Evolutionary conservation across 345 rosid species (phyloP).

Genomic region (Aurinia saxatilis): DNA sequence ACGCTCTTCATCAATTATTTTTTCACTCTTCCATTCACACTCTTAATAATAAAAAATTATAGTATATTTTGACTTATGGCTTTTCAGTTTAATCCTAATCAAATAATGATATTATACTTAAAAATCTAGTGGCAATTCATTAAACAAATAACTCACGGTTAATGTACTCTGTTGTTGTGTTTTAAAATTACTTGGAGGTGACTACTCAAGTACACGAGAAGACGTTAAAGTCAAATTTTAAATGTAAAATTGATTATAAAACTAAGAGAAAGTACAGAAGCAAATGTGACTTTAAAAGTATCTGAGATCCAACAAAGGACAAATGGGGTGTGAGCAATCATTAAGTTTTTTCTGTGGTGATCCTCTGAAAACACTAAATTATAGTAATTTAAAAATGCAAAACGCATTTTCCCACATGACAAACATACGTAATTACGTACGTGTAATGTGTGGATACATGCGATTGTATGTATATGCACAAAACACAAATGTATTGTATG

Average conservation of each 20-base stretch:
- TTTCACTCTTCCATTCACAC: too few relatives aligned
- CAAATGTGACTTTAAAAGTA: conserved; percentile 13
- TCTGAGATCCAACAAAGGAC: conserved; percentile 26
- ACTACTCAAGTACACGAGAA: conserved; percentile 18
- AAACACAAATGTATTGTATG: not conserved
- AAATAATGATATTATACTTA: too few relatives aligned
- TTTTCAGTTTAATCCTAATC: too few relatives aligned
- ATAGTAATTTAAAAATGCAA: not conserved
- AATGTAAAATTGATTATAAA: conserved; percentile 3
- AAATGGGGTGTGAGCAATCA: conserved; percentile 28
- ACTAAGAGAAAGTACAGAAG: conserved; percentile 12
- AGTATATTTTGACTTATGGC: too few relatives aligned
- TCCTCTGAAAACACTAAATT: not conserved
- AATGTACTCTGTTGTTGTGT: not conserved
- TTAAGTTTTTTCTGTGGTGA: conserved; percentile 15
- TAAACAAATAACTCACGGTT: not conserved
- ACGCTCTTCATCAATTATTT: too few relatives aligned
- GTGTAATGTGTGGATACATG: conserved; percentile 12
- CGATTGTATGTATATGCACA: not conserved
- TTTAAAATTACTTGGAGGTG: conserved; percentile 13
- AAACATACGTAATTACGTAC: conserved; percentile 22
- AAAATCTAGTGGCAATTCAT: not conserved
- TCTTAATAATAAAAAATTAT: too few relatives aligned
- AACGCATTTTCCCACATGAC: conserved; percentile 23
- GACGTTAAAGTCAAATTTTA: not conserved